Conservation (phyloP, 495 filamentous ascomycete genomes). For the Copromyces sp. region DNA sequence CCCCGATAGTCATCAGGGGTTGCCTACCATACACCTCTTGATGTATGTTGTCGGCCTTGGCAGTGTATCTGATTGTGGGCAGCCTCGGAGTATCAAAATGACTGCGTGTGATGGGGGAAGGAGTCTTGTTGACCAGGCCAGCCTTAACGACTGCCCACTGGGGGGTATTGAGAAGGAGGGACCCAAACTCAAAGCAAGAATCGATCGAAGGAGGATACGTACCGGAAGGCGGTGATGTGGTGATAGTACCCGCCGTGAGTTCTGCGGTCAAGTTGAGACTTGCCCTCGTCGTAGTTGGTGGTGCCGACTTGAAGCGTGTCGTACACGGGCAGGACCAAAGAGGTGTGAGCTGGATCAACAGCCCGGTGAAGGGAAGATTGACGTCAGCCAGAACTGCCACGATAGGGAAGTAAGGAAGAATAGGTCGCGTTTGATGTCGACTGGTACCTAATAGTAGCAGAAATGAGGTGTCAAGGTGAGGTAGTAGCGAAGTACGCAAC, state of each 20-base stretch:
- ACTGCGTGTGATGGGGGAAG: neutral
- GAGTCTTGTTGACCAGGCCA: neutral
- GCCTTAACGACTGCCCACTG: neutral
- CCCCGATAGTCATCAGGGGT: neutral
- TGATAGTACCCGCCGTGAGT: neutral
- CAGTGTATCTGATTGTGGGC: neutral
- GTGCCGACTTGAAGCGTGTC: neutral
- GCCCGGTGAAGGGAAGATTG: neutral
- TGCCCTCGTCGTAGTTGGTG: neutral
- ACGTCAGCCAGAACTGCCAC: neutral
- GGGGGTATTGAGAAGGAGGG: neutral
- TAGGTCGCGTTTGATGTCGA: neutral
- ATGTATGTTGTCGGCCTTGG: neutral
- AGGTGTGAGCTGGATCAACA: neutral
- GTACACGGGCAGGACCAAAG: neutral
- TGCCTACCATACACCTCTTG: neutral
- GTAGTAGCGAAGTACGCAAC: neutral
- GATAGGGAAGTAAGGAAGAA: neutral
- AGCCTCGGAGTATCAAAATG: neutral
- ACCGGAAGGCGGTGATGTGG: neutral
- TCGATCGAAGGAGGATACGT: neutral
- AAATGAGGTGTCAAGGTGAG: neutral
- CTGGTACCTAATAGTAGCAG: neutral
- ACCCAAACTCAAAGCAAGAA: neutral
- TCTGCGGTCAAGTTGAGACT: neutral